These are phyloP conservation scores for Cytospora chrysosperma DNA, from an alignment of 2,329 filamentous ascomycete species.

Conservation along the genomic window DNA sequence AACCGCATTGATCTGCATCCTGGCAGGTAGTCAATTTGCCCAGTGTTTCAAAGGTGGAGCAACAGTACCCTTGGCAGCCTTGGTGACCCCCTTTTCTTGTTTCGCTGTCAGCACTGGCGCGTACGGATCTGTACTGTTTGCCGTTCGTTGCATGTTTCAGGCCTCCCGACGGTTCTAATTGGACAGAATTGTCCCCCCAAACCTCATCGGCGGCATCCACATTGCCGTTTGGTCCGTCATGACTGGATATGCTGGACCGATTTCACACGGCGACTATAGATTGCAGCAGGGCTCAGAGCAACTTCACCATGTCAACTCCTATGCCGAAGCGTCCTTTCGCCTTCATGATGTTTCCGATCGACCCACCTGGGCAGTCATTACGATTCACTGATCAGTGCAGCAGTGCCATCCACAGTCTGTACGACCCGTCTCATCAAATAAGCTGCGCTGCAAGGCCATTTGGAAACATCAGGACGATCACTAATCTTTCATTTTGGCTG, in stretches of 20 bases:
- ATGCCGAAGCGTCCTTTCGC: not conserved
- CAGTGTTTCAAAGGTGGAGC: constrained; percentile 11
- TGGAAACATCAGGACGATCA: constrained; percentile 2
- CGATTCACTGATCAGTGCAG: not conserved
- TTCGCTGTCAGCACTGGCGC: constrained; percentile 3
- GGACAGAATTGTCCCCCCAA: not conserved
- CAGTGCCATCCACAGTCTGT: constrained; percentile 1
- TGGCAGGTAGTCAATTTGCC: not conserved
- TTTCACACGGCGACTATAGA: not conserved
- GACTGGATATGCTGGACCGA: not conserved
- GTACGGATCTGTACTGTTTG: not conserved
- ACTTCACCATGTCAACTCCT: constrained; percentile 2
- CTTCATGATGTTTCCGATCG: not conserved
- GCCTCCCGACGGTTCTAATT: not conserved
- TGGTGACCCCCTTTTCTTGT: not conserved
- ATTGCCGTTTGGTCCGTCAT: not conserved
- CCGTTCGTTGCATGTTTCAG: constrained; percentile 19
- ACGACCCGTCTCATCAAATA: not conserved
- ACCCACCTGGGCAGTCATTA: not conserved
- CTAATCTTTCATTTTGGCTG: not conserved
- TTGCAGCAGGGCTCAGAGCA: not conserved
- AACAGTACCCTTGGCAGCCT: not conserved
- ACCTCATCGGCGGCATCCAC: constrained; percentile 3
- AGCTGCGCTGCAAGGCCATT: not conserved
- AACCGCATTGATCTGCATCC: not conserved